Conservation (phyloP, 208 protist genomes). For the Trypanosoma vivax region DNA sequence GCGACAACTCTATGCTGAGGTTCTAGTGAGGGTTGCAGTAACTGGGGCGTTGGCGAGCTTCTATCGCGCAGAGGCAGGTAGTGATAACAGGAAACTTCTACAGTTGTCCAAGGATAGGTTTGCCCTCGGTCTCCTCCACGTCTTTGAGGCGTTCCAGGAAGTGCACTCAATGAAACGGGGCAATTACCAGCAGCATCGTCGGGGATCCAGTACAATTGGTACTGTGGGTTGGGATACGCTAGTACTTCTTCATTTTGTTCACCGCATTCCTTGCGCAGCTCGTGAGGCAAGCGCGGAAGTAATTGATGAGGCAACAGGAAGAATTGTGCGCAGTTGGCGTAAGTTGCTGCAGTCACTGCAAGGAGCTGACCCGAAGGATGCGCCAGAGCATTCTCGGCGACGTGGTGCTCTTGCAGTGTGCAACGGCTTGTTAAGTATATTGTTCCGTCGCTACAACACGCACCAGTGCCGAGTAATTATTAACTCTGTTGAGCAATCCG, state of each 20-base stretch:
- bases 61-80: slow-evolving; percentile 16
- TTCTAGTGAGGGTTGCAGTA: slow-evolving; percentile 43
- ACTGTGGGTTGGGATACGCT: slow-evolving; percentile 86
- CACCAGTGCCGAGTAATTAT: slow-evolving; percentile 73
- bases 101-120: slow-evolving; percentile 30
- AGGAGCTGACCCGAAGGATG: slow-evolving; percentile 42
- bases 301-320: slow-evolving; percentile 56
- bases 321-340: slow-evolving; percentile 75
- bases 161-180: slow-evolving; percentile 61
- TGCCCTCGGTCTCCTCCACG: slow-evolving; percentile 56
- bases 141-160: slow-evolving; percentile 74
- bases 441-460: slow-evolving; percentile 76
- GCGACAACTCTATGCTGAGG: slow-evolving; percentile 35
- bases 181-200: slow-evolving; percentile 52
- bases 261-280: slow-evolving; percentile 62
- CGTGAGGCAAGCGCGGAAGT: slow-evolving; percentile 47
- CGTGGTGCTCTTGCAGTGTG: slow-evolving; percentile 70
- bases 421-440: slow-evolving; percentile 71
- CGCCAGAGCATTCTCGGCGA: slow-evolving; percentile 68
- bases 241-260: slow-evolving; percentile 71
- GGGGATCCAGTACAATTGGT: slow-evolving; percentile 39
- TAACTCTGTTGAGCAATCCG: slow-evolving; percentile 50
- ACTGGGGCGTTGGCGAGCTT: slow-evolving; percentile 48
- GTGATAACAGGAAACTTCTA: neutral
- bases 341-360: slow-evolving; percentile 71